A percentile compares a stretch with the other conserved stretches of the same genome.
These are phyloP conservation scores for Pseudocercospora cruenta DNA, from an alignment of 2,329 filamentous ascomycete genomes.

Conservation along the genomic window DNA sequence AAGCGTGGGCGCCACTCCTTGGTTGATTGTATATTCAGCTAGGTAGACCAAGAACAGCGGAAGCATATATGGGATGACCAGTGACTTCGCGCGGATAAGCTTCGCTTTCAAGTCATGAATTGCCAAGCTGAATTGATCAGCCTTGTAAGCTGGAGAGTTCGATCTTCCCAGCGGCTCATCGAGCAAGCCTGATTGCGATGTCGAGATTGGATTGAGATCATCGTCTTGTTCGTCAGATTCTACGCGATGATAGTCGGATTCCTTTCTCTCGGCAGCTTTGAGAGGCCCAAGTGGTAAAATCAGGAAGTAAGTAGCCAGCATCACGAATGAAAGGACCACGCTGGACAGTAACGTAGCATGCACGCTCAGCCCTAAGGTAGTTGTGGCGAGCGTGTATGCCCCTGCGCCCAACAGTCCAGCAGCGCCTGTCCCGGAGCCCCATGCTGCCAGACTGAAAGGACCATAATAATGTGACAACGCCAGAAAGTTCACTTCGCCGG, in stretches of 20 bases:
- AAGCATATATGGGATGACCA: constrained; percentile 67
- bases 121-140: constrained; percentile 9
- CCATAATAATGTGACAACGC: constrained; percentile 94
- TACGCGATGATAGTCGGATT: constrained; percentile 59
- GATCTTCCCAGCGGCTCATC: constrained; percentile 33
- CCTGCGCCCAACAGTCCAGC: constrained; percentile 73
- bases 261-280: constrained; percentile 48
- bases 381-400: constrained; percentile 83
- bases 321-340: constrained; percentile 76
- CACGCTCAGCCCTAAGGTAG: constrained; percentile 75
- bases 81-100: constrained; percentile 56
- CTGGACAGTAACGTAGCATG: constrained; percentile 74
- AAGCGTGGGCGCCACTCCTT: constrained; percentile 86
- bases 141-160: constrained; percentile 32
- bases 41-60: constrained; percentile 91
- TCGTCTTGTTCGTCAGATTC: constrained; percentile 49
- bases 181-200: constrained; percentile 37
- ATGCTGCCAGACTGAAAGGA: constrained; percentile 80
- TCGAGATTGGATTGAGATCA: constrained; percentile 37
- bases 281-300: constrained; percentile 73
- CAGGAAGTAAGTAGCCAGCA: constrained; percentile 84
- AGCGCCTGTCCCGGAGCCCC: constrained; percentile 83
- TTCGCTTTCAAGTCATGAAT: constrained; percentile 34
- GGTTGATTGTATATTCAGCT: constrained; percentile 96
- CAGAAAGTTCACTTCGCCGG: constrained; percentile 87